Evolutionary conservation across 2,329 filamentous ascomycete species (phyloP), one percentile per base, ranked within the genome.

Genomic region (Sporothrix euskadiensis): DNA sequence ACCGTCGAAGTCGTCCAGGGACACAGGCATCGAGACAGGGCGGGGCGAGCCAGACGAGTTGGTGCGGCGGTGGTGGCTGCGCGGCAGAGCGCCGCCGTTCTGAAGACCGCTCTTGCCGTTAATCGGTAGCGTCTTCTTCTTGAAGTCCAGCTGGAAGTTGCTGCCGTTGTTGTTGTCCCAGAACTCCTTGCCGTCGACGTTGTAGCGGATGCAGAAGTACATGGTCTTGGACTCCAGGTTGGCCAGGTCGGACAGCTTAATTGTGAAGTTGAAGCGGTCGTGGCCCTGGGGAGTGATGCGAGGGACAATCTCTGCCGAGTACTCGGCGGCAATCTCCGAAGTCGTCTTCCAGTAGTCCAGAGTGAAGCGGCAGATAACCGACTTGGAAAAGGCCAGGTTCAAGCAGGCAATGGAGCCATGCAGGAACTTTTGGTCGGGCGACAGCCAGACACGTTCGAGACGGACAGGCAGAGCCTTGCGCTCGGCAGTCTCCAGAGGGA

Each of bases 341-440:
- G 94, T 97, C 0, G 96, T 99, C 86, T 97, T 97, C 96, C 96
- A 99, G 83, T 97, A 96, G 81, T 99, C 96, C 65, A 98, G 88
- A 0, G 96, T 99, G 82, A 99, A 99, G 69, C 96, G 90, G 81
- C 94, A 95, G n/a, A 92, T 90, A 71, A 99, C 93, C 6, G 86
- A 82, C 83, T 99, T 99, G 71, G 94, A 88, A 83, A 97, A 99
- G 0, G 94, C 89, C 59, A 98, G 83, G 82, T 99, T 99, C 80
- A 91, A 90, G 30, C 97, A 94, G 8, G 90, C 92, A 71, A 97
- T 88, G 22, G 90, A 92, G 14, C 96, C 96, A 69, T 97, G 87
- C 76, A 99, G 83, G 1, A 88, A 92, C 83, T 95, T 95, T 79
- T 97, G 94, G 81, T 98, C 95, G 1, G 88, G 84, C 0, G 96